Base-by-base conservation (phyloP, 2,329 filamentous ascomycete genomes). In the Aureobasidium melanogenum region DNA sequence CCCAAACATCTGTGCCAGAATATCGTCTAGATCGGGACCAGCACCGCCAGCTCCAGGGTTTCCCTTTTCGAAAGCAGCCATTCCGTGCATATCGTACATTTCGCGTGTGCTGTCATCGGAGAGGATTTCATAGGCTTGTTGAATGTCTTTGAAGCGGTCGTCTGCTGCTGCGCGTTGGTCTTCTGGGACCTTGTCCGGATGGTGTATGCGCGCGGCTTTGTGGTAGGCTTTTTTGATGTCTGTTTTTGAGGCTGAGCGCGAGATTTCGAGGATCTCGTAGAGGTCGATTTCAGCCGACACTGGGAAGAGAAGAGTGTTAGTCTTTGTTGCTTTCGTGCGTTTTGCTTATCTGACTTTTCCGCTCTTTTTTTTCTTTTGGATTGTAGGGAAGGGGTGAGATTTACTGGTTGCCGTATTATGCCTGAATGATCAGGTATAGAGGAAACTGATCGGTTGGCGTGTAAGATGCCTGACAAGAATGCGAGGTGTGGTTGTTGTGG, bases 201-300 rank as follows among this genome's bases (percentile, higher is more conserved):
- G 94, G 71, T 61, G 47, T 9, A 30, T 24, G 17, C 59, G 47
- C 7, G 59, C 59, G 38, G 47, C 92, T 84, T 96, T 97, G 77
- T 93, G 88, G 78, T 97, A 97, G 64, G 92, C 92, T 77, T 96
- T 96, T 75, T 94, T 95, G 76, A 97, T 88, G 69, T 96, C 89
- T 61, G 88, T 84, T 69, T 88, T 87, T 64, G 81, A 86, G 57
- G 92, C 89, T 64, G 78, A 78, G 73, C 82, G 88, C 57, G 86
- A 79, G 68, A 97, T 83, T 63, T 85, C 88, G 64, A 97, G 85
- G 68, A 96, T 81, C 77, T 87, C 76, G 68, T 87, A 87, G 69
- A 87, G 79, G 70, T 87, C 83, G 64, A 80, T 68, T 65, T 84
- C 82, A 66, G 80, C 81, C 44, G 65, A 67, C 67, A 67, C 69